A percentile compares a stretch with the other conserved stretches of the same genome.
phyloP scores from a whole-genome alignment of 139 green algal genomes.

The Coelastrella sp. region DNA sequence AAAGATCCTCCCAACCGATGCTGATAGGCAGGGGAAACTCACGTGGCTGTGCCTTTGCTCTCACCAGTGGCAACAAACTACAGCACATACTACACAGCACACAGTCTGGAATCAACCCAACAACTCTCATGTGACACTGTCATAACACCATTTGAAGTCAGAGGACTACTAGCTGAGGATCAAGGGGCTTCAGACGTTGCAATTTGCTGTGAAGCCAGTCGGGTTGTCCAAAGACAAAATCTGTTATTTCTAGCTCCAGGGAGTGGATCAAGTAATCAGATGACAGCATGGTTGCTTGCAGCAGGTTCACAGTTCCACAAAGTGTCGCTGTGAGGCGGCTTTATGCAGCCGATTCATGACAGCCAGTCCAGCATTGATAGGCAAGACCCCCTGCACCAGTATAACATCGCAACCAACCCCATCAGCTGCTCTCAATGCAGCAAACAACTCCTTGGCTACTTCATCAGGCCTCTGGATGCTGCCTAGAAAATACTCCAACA shows the following conservation, averaged over 20 bases:
- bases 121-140: no score
- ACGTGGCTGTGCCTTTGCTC: no score
- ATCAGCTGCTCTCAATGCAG: slow-evolving; percentile 57
- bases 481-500: slow-evolving; percentile 26
- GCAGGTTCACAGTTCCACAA: neutral
- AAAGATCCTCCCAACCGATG: neutral
- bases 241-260: no score
- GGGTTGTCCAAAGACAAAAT: no score
- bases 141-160: no score
- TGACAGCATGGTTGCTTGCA: neutral
- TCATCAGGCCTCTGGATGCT: slow-evolving; percentile 3
- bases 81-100: no score
- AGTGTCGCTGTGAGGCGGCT: slow-evolving; percentile 46
- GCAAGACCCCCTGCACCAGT: slow-evolving; percentile 57
- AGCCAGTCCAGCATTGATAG: slow-evolving; percentile 53
- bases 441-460: slow-evolving; percentile 62
- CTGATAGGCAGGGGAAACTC: no score
- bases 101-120: no score
- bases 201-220: no score
- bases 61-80: no score
- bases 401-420: slow-evolving; percentile 49
- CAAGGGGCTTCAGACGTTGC: no score
- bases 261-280: neutral
- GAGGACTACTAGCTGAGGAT: no score
- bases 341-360: slow-evolving; percentile 74